phyloP scores from a whole-genome alignment of 176 grass and related monocot genomes.

The Pharus latifolius region DNA sequence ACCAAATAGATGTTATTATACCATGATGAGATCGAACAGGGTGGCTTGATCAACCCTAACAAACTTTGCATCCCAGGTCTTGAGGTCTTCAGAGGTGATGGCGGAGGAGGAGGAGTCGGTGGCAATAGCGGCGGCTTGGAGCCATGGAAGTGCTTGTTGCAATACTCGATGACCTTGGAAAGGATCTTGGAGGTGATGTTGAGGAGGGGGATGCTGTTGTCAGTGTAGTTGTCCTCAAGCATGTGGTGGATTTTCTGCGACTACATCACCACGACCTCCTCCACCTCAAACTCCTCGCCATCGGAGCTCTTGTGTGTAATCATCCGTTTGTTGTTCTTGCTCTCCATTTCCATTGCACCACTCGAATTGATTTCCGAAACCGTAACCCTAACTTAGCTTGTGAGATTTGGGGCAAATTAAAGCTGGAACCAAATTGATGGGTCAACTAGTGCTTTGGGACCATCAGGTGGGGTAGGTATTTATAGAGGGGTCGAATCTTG shows the following conservation, averaged over 20 bases:
- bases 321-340: background rate
- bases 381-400: too few relatives aligned
- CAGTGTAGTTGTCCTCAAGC: constrained; percentile 13
- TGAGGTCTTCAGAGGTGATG: constrained; percentile 3
- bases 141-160: constrained; percentile 15
- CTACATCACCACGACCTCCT: constrained; percentile 2
- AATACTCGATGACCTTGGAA: constrained; percentile 18
- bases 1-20: too few relatives aligned
- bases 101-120: too few relatives aligned
- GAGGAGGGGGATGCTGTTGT: background rate
- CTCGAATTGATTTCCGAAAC: background rate
- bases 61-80: constrained; percentile 15
- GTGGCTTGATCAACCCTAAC: constrained; percentile 22
- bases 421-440: too few relatives aligned
- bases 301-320: constrained; percentile 11
- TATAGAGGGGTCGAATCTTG: too few relatives aligned
- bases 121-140: too few relatives aligned
- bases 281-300: background rate
- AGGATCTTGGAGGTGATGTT: constrained; percentile 7
- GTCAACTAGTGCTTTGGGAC: too few relatives aligned
- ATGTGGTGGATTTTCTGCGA: constrained; percentile 9
- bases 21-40: constrained; percentile 13
- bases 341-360: background rate
- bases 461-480: too few relatives aligned
- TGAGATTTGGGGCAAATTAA: too few relatives aligned